Evolutionary conservation across 2,329 filamentous ascomycete species (phyloP), one percentile per base, ranked within the genome.

Genomic region (Ceratocystis lukuohia): DNA sequence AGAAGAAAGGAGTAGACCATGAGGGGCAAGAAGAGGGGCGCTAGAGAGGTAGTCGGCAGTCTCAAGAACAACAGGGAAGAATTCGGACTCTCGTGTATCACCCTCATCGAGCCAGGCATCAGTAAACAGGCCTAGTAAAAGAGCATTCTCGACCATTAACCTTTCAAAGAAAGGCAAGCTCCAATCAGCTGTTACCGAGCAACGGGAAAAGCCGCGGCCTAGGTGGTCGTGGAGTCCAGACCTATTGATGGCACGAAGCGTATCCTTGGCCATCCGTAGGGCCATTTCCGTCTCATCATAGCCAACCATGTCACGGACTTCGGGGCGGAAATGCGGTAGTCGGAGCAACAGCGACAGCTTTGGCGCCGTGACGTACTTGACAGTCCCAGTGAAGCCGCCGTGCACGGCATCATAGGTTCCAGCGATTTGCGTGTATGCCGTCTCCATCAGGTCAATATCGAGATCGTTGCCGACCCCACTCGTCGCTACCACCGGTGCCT

Each of bases 161-260:
- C 97, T 97, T 77, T 99, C 94, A 71, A 97, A 99, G 74, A 96
- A 92, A 10, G 94, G 94, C 61, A 97, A 79, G 69, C 88, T 89
- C 94, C 94, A 99, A 75, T 97, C 89, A 15, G 85, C 79, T 0
- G 93, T 97, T 6, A 96, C 88, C 15, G 91, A 96, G 74, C 96
- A 96, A 64, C 93, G 84, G 45, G 80, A 77, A 70, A 85, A 84
- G 2, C 83, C 83, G 5, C 77, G 78, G 1, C 81, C 80, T 7
- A 85, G 73, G 66, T 85, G 83, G 68, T 85, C 83, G 64, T 80
- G 76, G 68, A 85, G 71, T 3, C 80, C 81, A 62, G 82, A 79
- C 62, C 81, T 77, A 1, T 78, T 76, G 15, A 97, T 94, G 67
- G 85, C 85, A 48, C 88, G 82, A 62, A 99, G 77, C 0, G 92